phyloP scores from a whole-genome alignment of 306 rosid species.

The Canavalia gladiata region DNA sequence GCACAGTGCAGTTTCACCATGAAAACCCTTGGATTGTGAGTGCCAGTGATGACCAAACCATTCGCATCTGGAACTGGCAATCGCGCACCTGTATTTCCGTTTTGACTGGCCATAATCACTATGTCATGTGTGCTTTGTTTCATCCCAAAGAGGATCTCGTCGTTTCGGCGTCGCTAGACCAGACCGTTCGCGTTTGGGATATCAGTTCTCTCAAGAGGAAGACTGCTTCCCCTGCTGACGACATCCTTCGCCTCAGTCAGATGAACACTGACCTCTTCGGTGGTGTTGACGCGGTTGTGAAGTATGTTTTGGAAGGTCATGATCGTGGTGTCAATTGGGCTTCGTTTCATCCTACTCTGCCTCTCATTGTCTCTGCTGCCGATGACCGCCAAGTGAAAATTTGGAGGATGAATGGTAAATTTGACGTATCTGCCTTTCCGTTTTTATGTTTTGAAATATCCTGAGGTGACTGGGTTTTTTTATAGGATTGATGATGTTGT shows the following conservation, averaged over 20 bases:
- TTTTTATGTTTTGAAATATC: background rate
- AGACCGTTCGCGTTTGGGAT: constrained; percentile 98
- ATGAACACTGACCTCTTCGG: constrained; percentile 97
- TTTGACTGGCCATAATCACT: constrained; percentile 95
- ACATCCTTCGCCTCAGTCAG: constrained; percentile 81
- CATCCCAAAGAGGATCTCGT: constrained; percentile 95
- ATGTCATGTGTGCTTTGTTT: constrained; percentile 95
- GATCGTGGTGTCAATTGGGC: constrained; percentile 99
- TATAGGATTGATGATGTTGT: constrained; percentile 11
- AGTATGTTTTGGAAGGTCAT: constrained; percentile 98
- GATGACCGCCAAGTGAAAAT: constrained; percentile 95
- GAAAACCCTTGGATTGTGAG: constrained; percentile 97
- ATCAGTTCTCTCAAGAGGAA: constrained; percentile 86
- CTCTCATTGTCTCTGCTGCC: constrained; percentile 95
- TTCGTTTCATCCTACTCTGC: constrained; percentile 85
- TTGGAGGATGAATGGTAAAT: constrained; percentile 95
- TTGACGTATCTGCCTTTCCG: background rate
- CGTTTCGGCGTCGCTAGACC: constrained; percentile 93
- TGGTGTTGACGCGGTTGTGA: constrained; percentile 92
- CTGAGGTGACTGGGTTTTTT: background rate
- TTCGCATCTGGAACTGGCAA: constrained; percentile 99
- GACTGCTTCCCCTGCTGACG: constrained; percentile 87
- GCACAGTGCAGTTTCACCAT: constrained; percentile 96
- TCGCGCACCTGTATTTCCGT: constrained; percentile 95
- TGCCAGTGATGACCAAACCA: constrained; percentile 98